Conservation (phyloP, 306 rosid genomes). For the Acmispon strigosus region DNA sequence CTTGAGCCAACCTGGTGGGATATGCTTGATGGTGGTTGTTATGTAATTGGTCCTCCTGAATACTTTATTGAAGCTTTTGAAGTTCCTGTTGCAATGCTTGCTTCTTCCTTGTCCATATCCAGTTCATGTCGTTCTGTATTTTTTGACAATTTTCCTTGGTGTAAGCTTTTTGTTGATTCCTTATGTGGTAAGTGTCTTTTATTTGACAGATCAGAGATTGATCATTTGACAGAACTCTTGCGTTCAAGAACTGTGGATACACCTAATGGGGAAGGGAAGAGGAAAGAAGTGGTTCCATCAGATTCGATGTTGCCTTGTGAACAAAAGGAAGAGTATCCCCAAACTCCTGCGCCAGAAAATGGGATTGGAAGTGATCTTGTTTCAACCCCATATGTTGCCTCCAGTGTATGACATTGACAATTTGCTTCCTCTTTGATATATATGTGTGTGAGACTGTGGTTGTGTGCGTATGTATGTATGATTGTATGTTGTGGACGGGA, state of each 20-base stretch:
- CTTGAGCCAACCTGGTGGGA: background rate
- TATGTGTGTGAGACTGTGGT: background rate
- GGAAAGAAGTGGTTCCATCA: constrained; percentile 36
- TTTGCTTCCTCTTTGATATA: background rate
- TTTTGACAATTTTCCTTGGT: background rate
- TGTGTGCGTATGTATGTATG: background rate
- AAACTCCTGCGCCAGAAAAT: constrained; percentile 34
- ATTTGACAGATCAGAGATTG: constrained; percentile 72
- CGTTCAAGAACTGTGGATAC: constrained; percentile 58
- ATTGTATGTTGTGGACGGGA: background rate
- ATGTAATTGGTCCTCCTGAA: background rate
- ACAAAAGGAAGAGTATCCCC: constrained; percentile 33
- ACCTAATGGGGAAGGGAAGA: constrained; percentile 33
- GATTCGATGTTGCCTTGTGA: constrained; percentile 23
- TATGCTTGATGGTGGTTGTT: constrained; percentile 1
- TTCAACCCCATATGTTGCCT: constrained; percentile 39
- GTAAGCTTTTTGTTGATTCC: background rate
- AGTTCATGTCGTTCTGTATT: background rate
- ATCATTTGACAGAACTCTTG: constrained; percentile 70
- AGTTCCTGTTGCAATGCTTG: background rate
- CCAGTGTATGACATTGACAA: constrained; percentile 52
- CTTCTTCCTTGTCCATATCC: background rate
- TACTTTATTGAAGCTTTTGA: constrained; percentile 1
- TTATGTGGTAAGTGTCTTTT: constrained; percentile 1
- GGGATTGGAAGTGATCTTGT: constrained; percentile 28